Evolutionary conservation across 2,329 filamentous ascomycete genomes (phyloP).

Genomic region (Aquanectria penicillioides): DNA sequence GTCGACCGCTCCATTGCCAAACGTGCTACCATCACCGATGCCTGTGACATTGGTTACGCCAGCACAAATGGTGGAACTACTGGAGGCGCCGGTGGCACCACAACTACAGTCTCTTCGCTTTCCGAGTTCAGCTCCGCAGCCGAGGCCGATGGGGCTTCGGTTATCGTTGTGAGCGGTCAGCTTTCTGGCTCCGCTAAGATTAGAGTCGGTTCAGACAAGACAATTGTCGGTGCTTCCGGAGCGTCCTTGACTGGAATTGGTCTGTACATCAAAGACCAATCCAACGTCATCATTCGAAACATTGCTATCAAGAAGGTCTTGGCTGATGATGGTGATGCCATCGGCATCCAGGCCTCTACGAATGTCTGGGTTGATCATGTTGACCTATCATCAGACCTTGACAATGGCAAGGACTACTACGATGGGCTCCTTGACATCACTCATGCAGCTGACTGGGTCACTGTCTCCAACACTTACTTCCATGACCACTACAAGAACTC

Average conservation of each 20-base stretch:
- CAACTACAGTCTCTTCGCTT: conserved; percentile 55
- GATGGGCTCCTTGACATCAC: conserved; percentile 73
- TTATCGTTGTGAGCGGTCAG: conserved; percentile 53
- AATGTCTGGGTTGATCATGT: conserved; percentile 76
- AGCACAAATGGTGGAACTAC: conserved; percentile 55
- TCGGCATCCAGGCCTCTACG: conserved; percentile 65
- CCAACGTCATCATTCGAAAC: conserved; percentile 72
- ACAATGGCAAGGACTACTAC: conserved; percentile 75
- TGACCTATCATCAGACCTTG: conserved; percentile 68
- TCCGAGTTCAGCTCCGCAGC: conserved; percentile 58
- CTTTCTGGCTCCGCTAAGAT: conserved; percentile 53
- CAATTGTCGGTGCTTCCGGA: conserved; percentile 53
- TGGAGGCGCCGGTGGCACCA: conserved; percentile 60
- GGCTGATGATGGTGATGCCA: conserved; percentile 67
- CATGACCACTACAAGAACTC: conserved; percentile 64
- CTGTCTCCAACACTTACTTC: conserved; percentile 49
- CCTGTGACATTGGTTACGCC: conserved; percentile 48
- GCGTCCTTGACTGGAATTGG: conserved; percentile 57
- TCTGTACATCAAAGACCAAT: conserved; percentile 60
- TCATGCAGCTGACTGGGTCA: conserved; percentile 71
- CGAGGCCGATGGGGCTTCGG: conserved; percentile 52
- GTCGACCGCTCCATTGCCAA: conserved; percentile 43
- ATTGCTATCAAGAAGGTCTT: conserved; percentile 65
- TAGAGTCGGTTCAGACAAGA: conserved; percentile 56
- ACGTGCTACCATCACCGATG: conserved; percentile 49